Evolutionary conservation across 257 asterid genomes (phyloP), one percentile per base, ranked within the genome.

Genomic region (Penstemon newberryi): DNA sequence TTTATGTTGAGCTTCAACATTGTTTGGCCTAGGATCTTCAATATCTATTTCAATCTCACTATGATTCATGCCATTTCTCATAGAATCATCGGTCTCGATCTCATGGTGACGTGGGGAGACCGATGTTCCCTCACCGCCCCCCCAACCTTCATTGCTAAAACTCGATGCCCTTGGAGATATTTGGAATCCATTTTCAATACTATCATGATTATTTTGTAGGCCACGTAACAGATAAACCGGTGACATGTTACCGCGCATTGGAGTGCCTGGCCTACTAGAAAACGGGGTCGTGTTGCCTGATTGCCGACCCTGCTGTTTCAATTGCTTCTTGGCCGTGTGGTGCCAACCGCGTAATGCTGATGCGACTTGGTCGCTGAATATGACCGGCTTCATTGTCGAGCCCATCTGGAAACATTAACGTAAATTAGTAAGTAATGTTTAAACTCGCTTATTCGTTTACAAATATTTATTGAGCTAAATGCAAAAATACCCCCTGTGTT

Each of bases 341-440:
- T 91, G 98, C 98, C 98, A 91, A 47, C 68, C 81, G 10, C 78
- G 82, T 64, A 91, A 51, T 5, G 98, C 98, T 2, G 89, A 58
- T 5, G 89, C 95, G 2, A 91, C 94, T 50, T 77, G 71, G n/a
- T 86, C 80, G 38, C 87, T 84, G 83, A 90, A 90, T 63, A 90
- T 85, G 1, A 82, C 85, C 38, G 96, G 85, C 70, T 85, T 90
- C 96, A 90, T 80, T n/a, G 78, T 82, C 9, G 95, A 77, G 18
- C 96, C 98, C 98, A 89, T 89, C 93, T 91, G 79, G 70, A 19
- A 33, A 44, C 7, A 2, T n/a, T 5, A 25, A 56, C 39, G 7
- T 18, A 19, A 56, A 2, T 36, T 3, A 19, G 42, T 6, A 56
- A 56, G 12, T 25, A 8, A 25, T 8, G 39, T 33, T 56, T 15